These are phyloP conservation scores for Kluyveromyces sp. DNA, from an alignment of 1,139 yeast genomes.

Conservation along the genomic window DNA sequence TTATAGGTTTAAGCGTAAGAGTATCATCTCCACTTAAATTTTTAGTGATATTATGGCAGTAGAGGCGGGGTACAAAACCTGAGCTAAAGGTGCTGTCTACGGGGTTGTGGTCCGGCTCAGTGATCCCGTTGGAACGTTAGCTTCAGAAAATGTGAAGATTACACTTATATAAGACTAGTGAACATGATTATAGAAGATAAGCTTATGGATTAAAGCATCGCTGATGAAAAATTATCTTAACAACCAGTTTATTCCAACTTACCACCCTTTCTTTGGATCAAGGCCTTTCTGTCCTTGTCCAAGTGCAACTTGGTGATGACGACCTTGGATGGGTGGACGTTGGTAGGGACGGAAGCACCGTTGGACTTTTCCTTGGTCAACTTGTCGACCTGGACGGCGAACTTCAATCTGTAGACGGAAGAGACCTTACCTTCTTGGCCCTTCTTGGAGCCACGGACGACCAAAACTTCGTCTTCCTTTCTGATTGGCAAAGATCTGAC, in stretches of 20 bases:
- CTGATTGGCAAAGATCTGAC: slow-evolving; percentile 96
- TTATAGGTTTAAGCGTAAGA: background rate
- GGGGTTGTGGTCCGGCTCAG: too few species aligned
- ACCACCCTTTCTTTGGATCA: slow-evolving; percentile 92
- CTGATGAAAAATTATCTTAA: slow-evolving; percentile 3
- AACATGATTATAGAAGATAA: slow-evolving; percentile 10
- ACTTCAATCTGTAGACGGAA: slow-evolving; percentile 98
- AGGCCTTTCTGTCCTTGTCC: slow-evolving; percentile 98
- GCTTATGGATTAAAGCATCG: background rate
- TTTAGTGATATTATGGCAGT: background rate
- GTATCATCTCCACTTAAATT: background rate
- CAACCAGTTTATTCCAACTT: slow-evolving; percentile 50
- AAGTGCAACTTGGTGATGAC: slow-evolving; percentile 97
- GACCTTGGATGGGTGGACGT: slow-evolving; percentile 98
- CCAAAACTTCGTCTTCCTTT: slow-evolving; percentile 93
- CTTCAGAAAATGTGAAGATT: slow-evolving; percentile 8
- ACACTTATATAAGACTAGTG: slow-evolving; percentile 14
- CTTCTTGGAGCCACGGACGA: slow-evolving; percentile 98
- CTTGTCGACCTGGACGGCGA: slow-evolving; percentile 94
- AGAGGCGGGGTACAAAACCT: too few species aligned
- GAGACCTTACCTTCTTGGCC: slow-evolving; percentile 99
- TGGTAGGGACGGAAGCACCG: slow-evolving; percentile 97
- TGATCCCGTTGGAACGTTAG: background rate
- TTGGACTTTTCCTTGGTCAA: slow-evolving; percentile 95
- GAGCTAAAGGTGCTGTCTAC: too few species aligned